Conservation (phyloP, 2,329 filamentous ascomycete species). For the Blastomyces silverae region DNA sequence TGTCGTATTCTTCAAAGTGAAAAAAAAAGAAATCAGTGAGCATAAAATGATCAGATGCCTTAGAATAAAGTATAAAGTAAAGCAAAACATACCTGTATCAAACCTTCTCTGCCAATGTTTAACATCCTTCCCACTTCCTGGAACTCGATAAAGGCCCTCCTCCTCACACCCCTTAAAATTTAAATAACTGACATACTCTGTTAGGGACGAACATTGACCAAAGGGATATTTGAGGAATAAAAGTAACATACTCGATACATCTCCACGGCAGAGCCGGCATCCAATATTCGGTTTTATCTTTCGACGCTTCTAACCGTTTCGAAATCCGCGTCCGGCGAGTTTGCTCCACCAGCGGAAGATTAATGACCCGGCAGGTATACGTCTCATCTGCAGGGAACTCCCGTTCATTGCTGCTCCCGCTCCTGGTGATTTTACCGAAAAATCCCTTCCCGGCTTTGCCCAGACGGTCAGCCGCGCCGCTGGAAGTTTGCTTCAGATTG, state of each 20-base stretch:
- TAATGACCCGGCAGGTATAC: constrained; percentile 78
- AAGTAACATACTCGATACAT: constrained; percentile 66
- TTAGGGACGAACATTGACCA: constrained; percentile 5
- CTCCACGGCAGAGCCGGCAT: constrained; percentile 95
- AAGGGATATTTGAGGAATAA: not conserved
- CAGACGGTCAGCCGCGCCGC: constrained; percentile 63
- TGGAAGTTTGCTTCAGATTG: constrained; percentile 65
- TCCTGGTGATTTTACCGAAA: constrained; percentile 68
- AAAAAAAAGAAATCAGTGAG: constrained; percentile 12
- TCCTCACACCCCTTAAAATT: constrained; percentile 93
- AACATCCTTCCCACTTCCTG: constrained; percentile 81
- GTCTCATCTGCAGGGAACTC: constrained; percentile 67
- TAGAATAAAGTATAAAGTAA: not conserved
- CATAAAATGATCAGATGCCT: constrained; percentile 1
- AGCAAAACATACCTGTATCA: constrained; percentile 59
- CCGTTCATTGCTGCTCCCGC: constrained; percentile 61
- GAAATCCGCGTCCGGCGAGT: constrained; percentile 87
- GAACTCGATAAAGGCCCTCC: constrained; percentile 86
- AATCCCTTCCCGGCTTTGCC: constrained; percentile 72
- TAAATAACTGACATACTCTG: constrained; percentile 55
- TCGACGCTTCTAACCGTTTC: constrained; percentile 75
- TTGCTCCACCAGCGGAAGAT: constrained; percentile 77
- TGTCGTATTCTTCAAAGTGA: constrained; percentile 61
- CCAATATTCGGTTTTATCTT: constrained; percentile 97
- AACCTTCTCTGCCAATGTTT: constrained; percentile 91